Evolutionary conservation across 306 rosid genomes (phyloP).

Genomic region (Prunus armeniaca): DNA sequence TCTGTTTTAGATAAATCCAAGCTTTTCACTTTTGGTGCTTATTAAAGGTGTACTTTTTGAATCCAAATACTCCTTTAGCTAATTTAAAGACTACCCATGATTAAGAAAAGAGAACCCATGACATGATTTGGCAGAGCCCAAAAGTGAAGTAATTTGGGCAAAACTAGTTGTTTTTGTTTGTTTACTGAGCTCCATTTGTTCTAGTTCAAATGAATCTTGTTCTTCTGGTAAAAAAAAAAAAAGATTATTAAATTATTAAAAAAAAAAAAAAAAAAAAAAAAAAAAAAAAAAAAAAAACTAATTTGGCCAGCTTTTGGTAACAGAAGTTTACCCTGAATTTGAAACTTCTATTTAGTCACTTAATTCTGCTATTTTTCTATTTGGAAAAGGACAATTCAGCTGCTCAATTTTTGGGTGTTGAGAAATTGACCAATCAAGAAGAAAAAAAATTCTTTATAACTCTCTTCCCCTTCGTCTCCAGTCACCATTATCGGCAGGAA

Average conservation of each 20-base stretch:
- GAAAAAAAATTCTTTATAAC: not conserved
- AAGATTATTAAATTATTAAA: too few species aligned
- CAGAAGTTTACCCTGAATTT: too few species aligned
- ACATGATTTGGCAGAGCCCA: not conserved
- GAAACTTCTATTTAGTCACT: not conserved
- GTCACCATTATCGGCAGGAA: not conserved
- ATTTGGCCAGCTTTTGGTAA: not conserved
- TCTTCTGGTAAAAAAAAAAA: too few species aligned
- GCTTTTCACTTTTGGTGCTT: not conserved
- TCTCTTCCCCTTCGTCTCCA: not conserved
- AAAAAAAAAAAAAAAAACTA: not conserved
- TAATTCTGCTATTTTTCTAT: not conserved
- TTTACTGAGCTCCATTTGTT: not conserved
- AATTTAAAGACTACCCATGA: not conserved
- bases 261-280: not conserved
- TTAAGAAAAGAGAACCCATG: not conserved
- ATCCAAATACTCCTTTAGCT: not conserved
- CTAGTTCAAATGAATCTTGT: too few species aligned
- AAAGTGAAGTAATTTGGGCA: not conserved
- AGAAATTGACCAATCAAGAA: not conserved
- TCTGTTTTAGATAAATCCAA: not conserved
- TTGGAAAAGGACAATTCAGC: not conserved
- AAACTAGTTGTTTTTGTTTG: not conserved
- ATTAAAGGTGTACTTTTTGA: not conserved
- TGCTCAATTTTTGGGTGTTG: not conserved